Conservation (phyloP, 129 eudicot genomes). For the Scalesia atractyloides region DNA sequence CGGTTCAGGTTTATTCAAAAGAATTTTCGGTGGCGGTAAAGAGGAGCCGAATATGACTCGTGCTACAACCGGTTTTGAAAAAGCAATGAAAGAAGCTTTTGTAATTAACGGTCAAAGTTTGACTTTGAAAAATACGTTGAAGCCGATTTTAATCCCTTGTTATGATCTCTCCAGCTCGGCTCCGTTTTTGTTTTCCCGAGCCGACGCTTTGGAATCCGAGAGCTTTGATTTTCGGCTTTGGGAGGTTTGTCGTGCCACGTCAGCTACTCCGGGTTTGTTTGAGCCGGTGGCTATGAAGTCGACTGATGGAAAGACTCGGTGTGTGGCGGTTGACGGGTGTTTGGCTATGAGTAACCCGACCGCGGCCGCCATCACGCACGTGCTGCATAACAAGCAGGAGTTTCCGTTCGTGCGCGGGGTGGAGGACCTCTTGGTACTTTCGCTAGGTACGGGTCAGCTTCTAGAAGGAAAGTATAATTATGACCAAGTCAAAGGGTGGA, state of each 20-base stretch:
- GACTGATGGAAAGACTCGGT: slow-evolving; percentile 67
- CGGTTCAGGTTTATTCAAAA: slow-evolving; percentile 19
- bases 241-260: slow-evolving; percentile 96
- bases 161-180: slow-evolving; percentile 89
- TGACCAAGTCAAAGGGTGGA: slow-evolving; percentile 79
- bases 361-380: slow-evolving; percentile 95
- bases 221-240: slow-evolving; percentile 78
- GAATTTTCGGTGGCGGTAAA: slow-evolving; percentile 34
- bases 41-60: neutral
- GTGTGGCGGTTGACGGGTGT: slow-evolving; percentile 87
- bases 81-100: slow-evolving; percentile 64
- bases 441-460: slow-evolving; percentile 80
- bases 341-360: slow-evolving; percentile 93
- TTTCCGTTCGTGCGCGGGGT: slow-evolving; percentile 94
- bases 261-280: slow-evolving; percentile 75
- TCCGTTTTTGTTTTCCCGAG: slow-evolving; percentile 85
- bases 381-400: slow-evolving; percentile 90
- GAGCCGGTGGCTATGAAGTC: slow-evolving; percentile 85
- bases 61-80: slow-evolving; percentile 52
- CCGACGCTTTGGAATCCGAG: slow-evolving; percentile 87
- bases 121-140: slow-evolving; percentile 76
- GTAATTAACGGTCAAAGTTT: slow-evolving; percentile 51
- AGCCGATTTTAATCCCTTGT: slow-evolving; percentile 91
- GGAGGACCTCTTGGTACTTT: slow-evolving; percentile 94
- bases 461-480: slow-evolving; percentile 58